Evolutionary conservation across 2,329 filamentous ascomycete species (phyloP), one percentile per base, ranked within the genome.

Genomic region (Sarocladiaceae sp.): DNA sequence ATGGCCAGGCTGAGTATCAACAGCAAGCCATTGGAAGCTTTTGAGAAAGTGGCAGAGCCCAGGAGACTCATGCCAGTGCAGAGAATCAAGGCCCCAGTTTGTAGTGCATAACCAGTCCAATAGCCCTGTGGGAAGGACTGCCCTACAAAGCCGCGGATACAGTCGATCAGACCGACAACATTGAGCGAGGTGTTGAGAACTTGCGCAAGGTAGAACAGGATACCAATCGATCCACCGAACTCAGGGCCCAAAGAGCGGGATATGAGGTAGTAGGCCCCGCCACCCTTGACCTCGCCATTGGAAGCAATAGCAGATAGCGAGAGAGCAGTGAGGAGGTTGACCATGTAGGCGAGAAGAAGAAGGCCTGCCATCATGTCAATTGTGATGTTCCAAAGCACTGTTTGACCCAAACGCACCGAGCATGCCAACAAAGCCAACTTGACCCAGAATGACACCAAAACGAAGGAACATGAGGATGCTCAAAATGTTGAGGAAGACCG

Each of bases 401-500:
- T n/a, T n/a, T 15, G 7, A 3, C 10, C 21, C 10, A 11, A 33
- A 58, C 71, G 61, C 68, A 86, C 85, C 84, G 58, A 94, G 69
- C 62, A 89, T 93, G 41, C 87, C 88, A 33, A 91, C 51, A 34
- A 94, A 70, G 18, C 88, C 88, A 50, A 84, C 76, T 58, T 91
- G 84, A 7, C 88, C 88, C 18, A 94, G 70, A 46, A 95, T 86
- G 54, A 88, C 82, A 18, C 88, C 88, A 61, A 95, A 95, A 18
- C 88, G 80, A 55, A 95, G 71, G 65, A 95, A 95, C 87, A 95
- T 94, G 49, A 95, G 75, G 63, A 95, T 94, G 55, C 86, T 91
- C 52, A 94, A 68, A 33, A 95, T 88, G 62, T 93, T 95, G 52
- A 94, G 70, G 49, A 83, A 90, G n/a, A 88, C 88, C 1, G 88